phyloP scores from a whole-genome alignment of 2,329 filamentous ascomycete genomes.

The Neofusicoccum cordaticola region DNA sequence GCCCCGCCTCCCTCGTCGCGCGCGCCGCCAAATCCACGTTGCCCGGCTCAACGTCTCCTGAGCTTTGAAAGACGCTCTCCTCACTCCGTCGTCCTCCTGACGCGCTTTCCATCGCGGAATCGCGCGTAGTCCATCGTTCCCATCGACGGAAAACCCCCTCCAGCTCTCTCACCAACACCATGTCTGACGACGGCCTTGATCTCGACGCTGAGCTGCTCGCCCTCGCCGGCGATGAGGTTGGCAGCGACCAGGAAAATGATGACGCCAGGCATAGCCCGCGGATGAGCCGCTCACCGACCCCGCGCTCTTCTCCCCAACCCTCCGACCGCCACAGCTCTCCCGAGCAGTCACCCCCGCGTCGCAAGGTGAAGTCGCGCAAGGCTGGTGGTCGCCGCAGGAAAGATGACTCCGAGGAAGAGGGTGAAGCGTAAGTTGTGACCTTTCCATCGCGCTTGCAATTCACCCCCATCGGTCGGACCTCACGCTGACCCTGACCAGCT shows the following conservation, averaged over 20 bases:
- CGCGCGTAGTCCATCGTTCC: neutral
- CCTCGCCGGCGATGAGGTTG: constrained; percentile 67
- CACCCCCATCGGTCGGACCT: neutral
- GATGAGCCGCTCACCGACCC: constrained; percentile 56
- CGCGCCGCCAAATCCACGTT: constrained; percentile 8
- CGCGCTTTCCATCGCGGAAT: constrained; percentile 2
- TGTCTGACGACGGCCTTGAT: constrained; percentile 62
- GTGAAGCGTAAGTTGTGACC: constrained; percentile 69
- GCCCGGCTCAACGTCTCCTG: constrained; percentile 13
- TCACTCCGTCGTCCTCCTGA: neutral
- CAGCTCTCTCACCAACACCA: constrained; percentile 37
- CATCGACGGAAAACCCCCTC: neutral
- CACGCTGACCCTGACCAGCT: constrained; percentile 48
- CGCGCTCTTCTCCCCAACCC: constrained; percentile 34
- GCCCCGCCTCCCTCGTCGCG: neutral
- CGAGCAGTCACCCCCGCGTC: constrained; percentile 48
- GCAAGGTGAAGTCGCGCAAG: constrained; percentile 47
- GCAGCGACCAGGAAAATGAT: constrained; percentile 52
- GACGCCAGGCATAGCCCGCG: constrained; percentile 47
- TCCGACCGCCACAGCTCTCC: constrained; percentile 27
- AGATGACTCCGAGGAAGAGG: constrained; percentile 60
- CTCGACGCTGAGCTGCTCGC: constrained; percentile 92
- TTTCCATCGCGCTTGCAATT: neutral
- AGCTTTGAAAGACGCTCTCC: neutral
- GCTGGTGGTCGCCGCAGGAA: constrained; percentile 41